Evolutionary conservation across 2,329 filamentous ascomycete genomes (phyloP).

Genomic region (Fusarium praegraminearum): DNA sequence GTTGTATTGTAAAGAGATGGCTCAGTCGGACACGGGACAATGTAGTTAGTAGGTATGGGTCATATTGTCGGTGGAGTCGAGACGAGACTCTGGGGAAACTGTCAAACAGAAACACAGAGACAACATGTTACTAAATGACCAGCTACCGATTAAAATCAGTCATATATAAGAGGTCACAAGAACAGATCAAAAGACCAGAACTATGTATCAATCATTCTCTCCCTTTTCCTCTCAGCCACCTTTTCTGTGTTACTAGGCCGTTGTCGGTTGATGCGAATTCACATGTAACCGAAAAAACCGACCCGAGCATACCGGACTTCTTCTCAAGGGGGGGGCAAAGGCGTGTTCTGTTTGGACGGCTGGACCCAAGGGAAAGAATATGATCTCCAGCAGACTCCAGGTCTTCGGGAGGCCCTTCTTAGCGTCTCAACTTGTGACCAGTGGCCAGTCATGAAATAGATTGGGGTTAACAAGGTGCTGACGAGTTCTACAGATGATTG

Average conservation of each 20-base stretch:
- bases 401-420: constrained; percentile 14
- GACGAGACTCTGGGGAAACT: background rate
- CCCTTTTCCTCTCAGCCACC: constrained; percentile 12
- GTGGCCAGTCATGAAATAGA: constrained; percentile 4
- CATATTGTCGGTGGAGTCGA: background rate
- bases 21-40: constrained; percentile 1
- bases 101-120: background rate
- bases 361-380: constrained; percentile 1
- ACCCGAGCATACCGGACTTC: constrained; percentile 17
- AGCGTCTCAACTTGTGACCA: constrained; percentile 14
- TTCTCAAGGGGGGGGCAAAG: background rate
- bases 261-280: constrained; percentile 29
- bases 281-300: constrained; percentile 46
- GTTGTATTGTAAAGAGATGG: background rate
- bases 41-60: background rate
- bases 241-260: background rate
- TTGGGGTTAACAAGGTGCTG: constrained; percentile 34
- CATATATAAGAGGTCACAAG: constrained; percentile 7
- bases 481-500: constrained; percentile 13
- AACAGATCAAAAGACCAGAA: constrained; percentile 2
- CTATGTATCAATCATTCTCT: background rate
- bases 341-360: constrained; percentile 23
- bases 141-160: constrained; percentile 13
- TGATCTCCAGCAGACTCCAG: constrained; percentile 24
- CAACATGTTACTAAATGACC: background rate